Conservation (phyloP, 192 early-diverging fungal species). For the Coemansia pectinata region DNA sequence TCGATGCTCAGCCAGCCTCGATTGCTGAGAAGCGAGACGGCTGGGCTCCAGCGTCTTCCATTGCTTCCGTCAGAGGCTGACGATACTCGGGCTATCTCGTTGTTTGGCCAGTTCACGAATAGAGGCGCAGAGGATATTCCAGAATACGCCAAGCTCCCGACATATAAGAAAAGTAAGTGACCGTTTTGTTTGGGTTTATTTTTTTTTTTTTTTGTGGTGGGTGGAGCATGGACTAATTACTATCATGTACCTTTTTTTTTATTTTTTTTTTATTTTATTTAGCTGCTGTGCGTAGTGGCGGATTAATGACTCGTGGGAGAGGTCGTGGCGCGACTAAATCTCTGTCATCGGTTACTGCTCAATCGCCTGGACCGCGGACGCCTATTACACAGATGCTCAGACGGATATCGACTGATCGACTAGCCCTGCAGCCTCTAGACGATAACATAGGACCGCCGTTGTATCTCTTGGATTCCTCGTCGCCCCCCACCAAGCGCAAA, state of each 20-base stretch:
- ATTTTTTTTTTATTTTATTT: neutral
- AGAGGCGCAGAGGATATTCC: neutral
- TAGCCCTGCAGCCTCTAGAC: neutral
- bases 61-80: neutral
- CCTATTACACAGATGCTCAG: neutral
- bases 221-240: neutral
- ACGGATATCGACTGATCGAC: neutral
- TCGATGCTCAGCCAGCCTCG: neutral
- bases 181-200: too few relatives aligned
- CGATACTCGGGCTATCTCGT: neutral
- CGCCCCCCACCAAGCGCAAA: slow-evolving; percentile 10
- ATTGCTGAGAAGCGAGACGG: neutral
- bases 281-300: neutral
- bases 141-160: neutral
- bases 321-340: neutral
- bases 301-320: neutral
- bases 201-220: neutral
- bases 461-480: neutral
- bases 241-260: neutral
- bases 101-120: slow-evolving; percentile 17
- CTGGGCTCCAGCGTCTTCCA: neutral
- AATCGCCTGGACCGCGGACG: neutral
- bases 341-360: too few relatives aligned
- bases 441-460: neutral
- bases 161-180: slow-evolving; percentile 17